Conservation (phyloP, 345 rosid genomes). For the Stellera chamaejasme region DNA sequence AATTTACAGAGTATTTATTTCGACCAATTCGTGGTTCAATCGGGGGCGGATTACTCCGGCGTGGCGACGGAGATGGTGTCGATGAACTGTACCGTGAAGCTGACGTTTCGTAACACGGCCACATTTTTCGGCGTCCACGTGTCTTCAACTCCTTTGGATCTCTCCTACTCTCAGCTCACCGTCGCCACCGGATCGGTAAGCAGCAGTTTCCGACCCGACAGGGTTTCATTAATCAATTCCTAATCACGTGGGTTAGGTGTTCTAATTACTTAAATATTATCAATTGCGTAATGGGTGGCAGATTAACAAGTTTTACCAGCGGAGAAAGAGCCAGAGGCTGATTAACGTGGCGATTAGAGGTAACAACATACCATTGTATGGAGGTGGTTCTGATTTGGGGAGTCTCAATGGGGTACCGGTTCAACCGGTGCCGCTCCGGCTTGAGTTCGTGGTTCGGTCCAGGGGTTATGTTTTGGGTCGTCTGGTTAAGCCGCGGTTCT, state of each 20-base stretch:
- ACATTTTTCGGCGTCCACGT: conserved; percentile 67
- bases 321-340: conserved; percentile 54
- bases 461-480: conserved; percentile 54
- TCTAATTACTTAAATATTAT: no score
- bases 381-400: conserved; percentile 49
- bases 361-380: conserved; percentile 41
- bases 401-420: conserved; percentile 43
- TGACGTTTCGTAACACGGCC: conserved; percentile 49
- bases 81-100: conserved; percentile 48
- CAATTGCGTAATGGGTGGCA: conserved; percentile 12
- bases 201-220: not conserved
- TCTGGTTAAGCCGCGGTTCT: conserved; percentile 50
- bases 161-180: conserved; percentile 49
- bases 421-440: conserved; percentile 40
- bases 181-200: conserved; percentile 55
- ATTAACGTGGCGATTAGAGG: conserved; percentile 34
- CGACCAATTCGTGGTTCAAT: conserved; percentile 50
- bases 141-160: conserved; percentile 46
- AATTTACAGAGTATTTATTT: conserved; percentile 39
- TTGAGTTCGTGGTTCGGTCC: conserved; percentile 44
- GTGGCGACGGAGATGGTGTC: conserved; percentile 63
- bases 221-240: not conserved
- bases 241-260: not conserved
- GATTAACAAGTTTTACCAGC: conserved; percentile 47
- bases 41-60: conserved; percentile 56